phyloP scores from a whole-genome alignment of 2,329 filamentous ascomycete genomes.

The Paecilomyces formosus region DNA sequence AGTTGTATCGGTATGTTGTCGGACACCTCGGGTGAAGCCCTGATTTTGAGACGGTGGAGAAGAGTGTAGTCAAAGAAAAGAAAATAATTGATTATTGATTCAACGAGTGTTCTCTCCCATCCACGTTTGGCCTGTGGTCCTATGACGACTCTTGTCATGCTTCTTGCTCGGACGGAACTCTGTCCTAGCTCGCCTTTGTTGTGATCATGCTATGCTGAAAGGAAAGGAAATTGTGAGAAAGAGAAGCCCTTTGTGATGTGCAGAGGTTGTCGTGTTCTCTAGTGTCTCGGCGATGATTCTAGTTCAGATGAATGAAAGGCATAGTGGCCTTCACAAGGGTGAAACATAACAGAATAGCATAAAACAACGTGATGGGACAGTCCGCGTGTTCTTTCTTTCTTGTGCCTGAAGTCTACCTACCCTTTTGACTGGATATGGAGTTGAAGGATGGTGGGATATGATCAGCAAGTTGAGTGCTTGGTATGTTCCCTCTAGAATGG shows the following conservation, averaged over 20 bases:
- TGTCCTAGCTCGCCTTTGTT: background rate
- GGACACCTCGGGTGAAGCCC: background rate
- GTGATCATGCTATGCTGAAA: too few relatives aligned
- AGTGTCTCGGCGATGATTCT: background rate
- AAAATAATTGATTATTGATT: background rate
- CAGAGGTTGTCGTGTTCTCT: background rate
- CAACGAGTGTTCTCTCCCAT: background rate
- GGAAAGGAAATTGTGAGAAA: too few relatives aligned
- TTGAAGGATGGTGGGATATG: background rate
- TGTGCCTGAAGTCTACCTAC: background rate
- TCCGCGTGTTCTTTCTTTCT: background rate
- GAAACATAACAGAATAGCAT: background rate
- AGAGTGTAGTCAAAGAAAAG: background rate
- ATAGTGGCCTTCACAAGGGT: background rate
- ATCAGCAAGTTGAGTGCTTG: background rate
- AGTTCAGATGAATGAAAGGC: background rate
- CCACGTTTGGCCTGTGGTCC: background rate
- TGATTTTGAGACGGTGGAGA: background rate
- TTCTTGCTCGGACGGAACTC: background rate
- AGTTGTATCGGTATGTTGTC: background rate
- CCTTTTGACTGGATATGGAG: background rate
- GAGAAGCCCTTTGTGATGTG: background rate
- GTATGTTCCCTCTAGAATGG: background rate
- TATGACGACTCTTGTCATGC: background rate
- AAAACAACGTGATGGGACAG: background rate